phyloP scores from a whole-genome alignment of 257 asterid genomes.

The Jaltomata sinuosa region DNA sequence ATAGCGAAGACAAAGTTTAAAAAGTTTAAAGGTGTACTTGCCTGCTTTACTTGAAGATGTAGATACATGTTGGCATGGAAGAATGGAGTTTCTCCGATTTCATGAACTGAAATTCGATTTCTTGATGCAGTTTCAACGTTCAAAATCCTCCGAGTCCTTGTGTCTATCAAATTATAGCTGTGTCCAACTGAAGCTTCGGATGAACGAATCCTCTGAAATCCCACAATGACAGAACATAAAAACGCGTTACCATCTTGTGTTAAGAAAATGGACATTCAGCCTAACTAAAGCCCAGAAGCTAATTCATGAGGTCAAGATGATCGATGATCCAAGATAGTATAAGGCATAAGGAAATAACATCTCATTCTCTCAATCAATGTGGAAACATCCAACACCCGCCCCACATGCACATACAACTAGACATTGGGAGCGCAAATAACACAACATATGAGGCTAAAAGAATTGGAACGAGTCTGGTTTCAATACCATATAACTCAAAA shows the following conservation, averaged over 20 bases:
- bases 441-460: neutral
- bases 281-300: neutral
- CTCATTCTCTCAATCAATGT: no score
- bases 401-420: neutral
- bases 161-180: slow-evolving; percentile 69
- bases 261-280: neutral
- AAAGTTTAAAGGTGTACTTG: slow-evolving; percentile 11
- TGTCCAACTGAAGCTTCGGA: slow-evolving; percentile 72
- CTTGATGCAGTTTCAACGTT: slow-evolving; percentile 85
- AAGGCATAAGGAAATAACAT: neutral
- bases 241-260: neutral
- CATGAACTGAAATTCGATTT: slow-evolving; percentile 46
- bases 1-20: neutral
- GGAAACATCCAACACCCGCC: neutral
- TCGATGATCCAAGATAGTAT: neutral
- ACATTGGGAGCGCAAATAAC: neutral
- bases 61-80: slow-evolving; percentile 90
- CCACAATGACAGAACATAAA: slow-evolving; percentile 5
- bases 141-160: slow-evolving; percentile 51
- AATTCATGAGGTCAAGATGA: neutral
- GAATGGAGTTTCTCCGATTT: slow-evolving; percentile 56
- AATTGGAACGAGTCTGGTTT: neutral
- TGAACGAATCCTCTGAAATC: slow-evolving; percentile 55
- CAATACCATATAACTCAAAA: neutral
- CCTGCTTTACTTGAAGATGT: slow-evolving; percentile 84